Base-by-base conservation (phyloP, 148 eudicot species). In the Camellia sinensis region DNA sequence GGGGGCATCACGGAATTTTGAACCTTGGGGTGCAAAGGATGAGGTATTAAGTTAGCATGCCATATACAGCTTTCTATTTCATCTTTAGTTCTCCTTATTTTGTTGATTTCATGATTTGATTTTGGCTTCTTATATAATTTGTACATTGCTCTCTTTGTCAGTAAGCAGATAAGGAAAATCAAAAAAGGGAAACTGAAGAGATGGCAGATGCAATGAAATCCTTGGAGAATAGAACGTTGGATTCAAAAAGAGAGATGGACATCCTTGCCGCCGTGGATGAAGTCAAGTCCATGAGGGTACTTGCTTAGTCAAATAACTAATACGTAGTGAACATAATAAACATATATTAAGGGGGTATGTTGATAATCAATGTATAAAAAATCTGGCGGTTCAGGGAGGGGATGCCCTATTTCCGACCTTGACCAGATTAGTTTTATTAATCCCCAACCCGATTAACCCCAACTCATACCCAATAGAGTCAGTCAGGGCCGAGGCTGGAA, bases 171-270 rank as follows among this genome's bases (percentile, higher is more conserved):
- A 87, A 88, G 72, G 94, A 94, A 81, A 83, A 87, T 40, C 82
- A 74, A 79, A 94, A 91, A 88, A 84, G 97, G 81, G 93, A 88
- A 45, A 87, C 89, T 40, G 99, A 97, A 82, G 99, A 97, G 89
- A 83, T 91, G 92, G 99, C 98, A 37, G 99, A 97, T 87, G 97
- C 97, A 6, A 94, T 97, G 99, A 97, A 97, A 75, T 92, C 99
- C 21, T 81, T 97, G 86, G 99, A 97, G 85, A 97, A 97, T 81
- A 84, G 99, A 80, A 92, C 99, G 0, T 72, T 86, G 81, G 99
- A 97, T 64, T 92, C 98, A 6, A 97, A 97, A 86, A 82, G 92
- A 56, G 99, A 97, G 77, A 97, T 97, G 99, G 98, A 97, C 74
- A 92, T 94, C 75, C 89, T 97, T 80, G 92, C 98, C 80, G 91